Base-by-base conservation (phyloP, 129 eudicot species). In the Flaveria robusta region DNA sequence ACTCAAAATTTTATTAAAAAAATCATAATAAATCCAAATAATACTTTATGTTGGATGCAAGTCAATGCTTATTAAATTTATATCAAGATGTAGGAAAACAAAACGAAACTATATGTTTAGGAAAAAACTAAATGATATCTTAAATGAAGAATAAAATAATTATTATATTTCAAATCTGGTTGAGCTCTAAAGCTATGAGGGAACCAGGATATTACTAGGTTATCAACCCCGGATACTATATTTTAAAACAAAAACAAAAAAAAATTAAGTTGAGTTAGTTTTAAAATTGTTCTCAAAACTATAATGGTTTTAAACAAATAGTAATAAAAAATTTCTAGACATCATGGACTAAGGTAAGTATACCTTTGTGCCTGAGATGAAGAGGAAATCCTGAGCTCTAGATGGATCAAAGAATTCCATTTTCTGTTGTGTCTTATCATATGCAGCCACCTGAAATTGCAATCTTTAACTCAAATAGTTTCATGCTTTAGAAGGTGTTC, bases 351-450 rank as follows among this genome's bases (percentile, higher is more conserved):
- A n/a, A n/a, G 39, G 7, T 5, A 20, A 31, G 14, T 51, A 79
- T 79, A 94, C 98, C 98, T 94, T 94, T 81, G 98, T 91, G 50
- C 98, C 98, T 9, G 98, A 94, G 29, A 94, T 94, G 87, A 94
- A 94, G 52, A 91, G 80, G 82, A 91, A 94, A 79, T 91, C 99
- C 64, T 91, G 92, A 74, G 96, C 75, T 81, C 99, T 87, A 10
- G 97, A 86, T 9, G 96, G 97, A 85, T 94, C 93, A 78, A 94
- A 94, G 85, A 94, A 94, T 24, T 96, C 94, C 97, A 94, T 91
- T 75, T 91, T 89, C 41, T 85, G 75, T 78, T 85, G 92, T 23
- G 88, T 89, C 80, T 87, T 91, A 55, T 94, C 97, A 79, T 94
- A 94, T 0, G 97, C 99, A 49, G 97, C 97, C 81, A 91, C 99